phyloP scores from a whole-genome alignment of 495 filamentous ascomycete genomes.

The Glutinoglossum americanum region DNA sequence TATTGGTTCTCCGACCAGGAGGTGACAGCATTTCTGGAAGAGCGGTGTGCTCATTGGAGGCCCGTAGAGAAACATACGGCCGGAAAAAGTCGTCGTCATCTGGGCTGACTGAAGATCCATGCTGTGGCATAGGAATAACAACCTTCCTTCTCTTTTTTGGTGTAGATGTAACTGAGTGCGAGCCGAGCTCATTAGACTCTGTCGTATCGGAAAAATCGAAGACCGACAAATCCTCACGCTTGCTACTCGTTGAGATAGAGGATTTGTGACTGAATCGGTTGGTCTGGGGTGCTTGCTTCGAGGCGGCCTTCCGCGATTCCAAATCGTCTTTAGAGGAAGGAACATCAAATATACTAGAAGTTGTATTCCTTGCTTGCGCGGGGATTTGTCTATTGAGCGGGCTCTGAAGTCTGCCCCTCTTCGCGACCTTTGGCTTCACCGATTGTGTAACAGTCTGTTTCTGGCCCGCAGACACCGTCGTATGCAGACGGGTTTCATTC shows the following conservation, averaged over 20 bases:
- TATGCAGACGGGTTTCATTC: background rate
- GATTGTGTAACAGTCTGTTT: background rate
- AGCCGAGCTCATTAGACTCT: background rate
- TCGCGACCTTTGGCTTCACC: background rate
- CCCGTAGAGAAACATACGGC: background rate
- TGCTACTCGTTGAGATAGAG: background rate
- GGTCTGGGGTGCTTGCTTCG: background rate
- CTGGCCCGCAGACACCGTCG: background rate
- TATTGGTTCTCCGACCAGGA: background rate
- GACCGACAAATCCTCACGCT: background rate
- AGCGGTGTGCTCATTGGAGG: background rate
- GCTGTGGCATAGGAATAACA: background rate
- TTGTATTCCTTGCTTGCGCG: background rate
- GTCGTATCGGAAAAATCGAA: background rate
- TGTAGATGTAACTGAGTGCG: background rate
- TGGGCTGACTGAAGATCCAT: background rate
- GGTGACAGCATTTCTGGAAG: background rate
- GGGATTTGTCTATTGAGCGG: background rate
- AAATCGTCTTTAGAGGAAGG: constrained; percentile 21
- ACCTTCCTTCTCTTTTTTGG: background rate
- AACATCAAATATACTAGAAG: constrained; percentile 7
- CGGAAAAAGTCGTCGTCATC: background rate
- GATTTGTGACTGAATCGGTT: background rate
- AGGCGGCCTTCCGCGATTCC: background rate
- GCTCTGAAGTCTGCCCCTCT: background rate